Base-by-base conservation (phyloP, 805 yeast species). In the Ogataea nakhonphanomensis region DNA sequence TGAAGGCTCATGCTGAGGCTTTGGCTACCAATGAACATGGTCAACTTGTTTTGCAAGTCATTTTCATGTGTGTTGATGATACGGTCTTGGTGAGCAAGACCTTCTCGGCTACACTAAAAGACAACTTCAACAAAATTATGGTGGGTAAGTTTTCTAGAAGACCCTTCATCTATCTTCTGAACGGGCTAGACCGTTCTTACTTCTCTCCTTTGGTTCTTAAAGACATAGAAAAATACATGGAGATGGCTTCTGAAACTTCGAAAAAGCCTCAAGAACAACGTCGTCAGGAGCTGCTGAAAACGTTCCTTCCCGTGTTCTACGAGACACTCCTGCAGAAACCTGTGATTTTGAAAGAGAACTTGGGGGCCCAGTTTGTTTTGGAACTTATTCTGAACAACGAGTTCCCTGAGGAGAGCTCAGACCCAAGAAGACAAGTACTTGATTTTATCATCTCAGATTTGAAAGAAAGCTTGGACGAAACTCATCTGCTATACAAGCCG, bases 1-100 rank as follows among this genome's bases (percentile, higher is more conserved):
- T 91, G 62, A 85, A 81, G 58, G 75, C 75, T 24, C 96, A 88
- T 64, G 83, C 81, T n/a, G 69, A 72, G 33, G 82, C 81, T 46
- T 71, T 90, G 61, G 79, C 87, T 39, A 76, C 79, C 47, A 91
- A 91, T 61, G 96, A 90, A 63, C 76, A 76, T 59, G 99, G 99
- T 59, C 84, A 86, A 62, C 54, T 73, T 33, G 97, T 90, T 10
- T 73, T 90, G 48, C 83, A 78, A 51, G 76, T 91, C 9, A 67
- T 88, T 30, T 81, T 86, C 64, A 73, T 84, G 76, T 81, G 91
- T 21, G 93, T 90, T 42, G 99, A 91, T 69, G 99, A 91, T 70
- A 90, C 98, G 2, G 93, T 84, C 39, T 70, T 87, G 54, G 74
- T 87, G 31, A 71, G 71, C 60, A 89, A 87, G 62, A 74, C 95